Base-by-base conservation (phyloP, 73 alveolate species). In the Paramecium sonneborni region DNA sequence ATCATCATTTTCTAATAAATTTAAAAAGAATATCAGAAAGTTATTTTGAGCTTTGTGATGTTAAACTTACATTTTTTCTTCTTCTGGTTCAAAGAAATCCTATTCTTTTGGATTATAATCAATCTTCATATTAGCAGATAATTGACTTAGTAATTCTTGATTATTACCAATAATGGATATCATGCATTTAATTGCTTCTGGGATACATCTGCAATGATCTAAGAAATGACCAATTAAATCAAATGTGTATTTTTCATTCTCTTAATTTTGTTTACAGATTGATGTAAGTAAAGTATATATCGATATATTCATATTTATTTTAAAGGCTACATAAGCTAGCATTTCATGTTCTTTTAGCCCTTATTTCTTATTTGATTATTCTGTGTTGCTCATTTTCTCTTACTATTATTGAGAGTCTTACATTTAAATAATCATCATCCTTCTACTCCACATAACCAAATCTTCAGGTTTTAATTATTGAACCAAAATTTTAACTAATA, bases 161-260 rank as follows among this genome's bases (percentile, higher is more conserved):
- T 88, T 88, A 88, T 70, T 70, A 5, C 91, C 85, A 26, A 70
- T 70, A n/a, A 88, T 56, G 1, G 55, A 43, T 9, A 88, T 88
- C 32, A 88, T 30, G 37, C 94, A 88, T 69, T 67, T 58, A 23
- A 88, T 88, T 3, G 94, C 94, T n/a, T 88, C 91, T 24, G 94
- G 94, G 44, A 88, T 88, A 34, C 70, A 70, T 38, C 84, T 39
- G 24, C 94, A 88, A 72, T 88, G 91, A 24, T 48, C 87, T 70
- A 69, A 43, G 26, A 88, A 88, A 43, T 48, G 62, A 15, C 79
- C 79, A 28, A 88, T 70, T 14, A 88, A 48, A 43, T 88, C 87
- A 32, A 35, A 88, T 1, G 94, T 88, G 26, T 88, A 88, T 30
- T 38, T 67, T 70, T 88, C 94, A 88, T 88, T 88, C 56, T 12